A percentile compares a stretch with the other conserved stretches of the same genome.
Evolutionary conservation across 2,329 filamentous ascomycete species (phyloP).

Genomic region (Colletotrichum abscissum): DNA sequence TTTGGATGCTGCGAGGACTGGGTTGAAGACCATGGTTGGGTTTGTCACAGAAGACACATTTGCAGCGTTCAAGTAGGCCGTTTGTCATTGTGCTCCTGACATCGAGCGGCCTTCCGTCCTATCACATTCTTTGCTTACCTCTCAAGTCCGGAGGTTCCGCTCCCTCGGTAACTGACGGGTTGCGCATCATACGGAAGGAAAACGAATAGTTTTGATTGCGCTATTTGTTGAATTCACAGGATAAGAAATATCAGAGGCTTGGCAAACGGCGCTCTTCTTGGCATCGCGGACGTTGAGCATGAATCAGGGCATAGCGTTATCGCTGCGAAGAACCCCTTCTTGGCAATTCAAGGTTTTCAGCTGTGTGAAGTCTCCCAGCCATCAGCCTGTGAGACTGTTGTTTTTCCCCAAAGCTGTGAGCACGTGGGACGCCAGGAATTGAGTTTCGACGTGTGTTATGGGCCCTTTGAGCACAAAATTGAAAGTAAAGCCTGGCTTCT

Average conservation of each 20-base stretch:
- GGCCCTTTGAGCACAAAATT: not conserved
- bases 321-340: not conserved
- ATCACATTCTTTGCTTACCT: not conserved
- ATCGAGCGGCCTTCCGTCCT: not conserved
- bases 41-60: conserved; percentile 43
- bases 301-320: conserved; percentile 24
- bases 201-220: not conserved
- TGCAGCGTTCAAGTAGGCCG: conserved; percentile 15
- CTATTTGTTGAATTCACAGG: not conserved
- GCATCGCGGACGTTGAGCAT: conserved; percentile 6
- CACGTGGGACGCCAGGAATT: not conserved
- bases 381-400: not conserved
- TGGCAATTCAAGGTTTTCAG: conserved; percentile 4
- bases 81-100: no score
- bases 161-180: no score
- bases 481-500: not conserved
- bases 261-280: conserved; percentile 19
- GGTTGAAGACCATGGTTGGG: conserved; percentile 46
- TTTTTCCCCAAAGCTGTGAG: not conserved
- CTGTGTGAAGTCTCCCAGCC: not conserved
- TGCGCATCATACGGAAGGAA: not conserved
- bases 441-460: not conserved
- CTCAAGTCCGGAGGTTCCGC: not conserved
- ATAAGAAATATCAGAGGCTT: conserved; percentile 5
- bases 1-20: conserved; percentile 43